Base-by-base conservation (phyloP, 2,329 filamentous ascomycete species). In the Arthrobotrys entomopaga region DNA sequence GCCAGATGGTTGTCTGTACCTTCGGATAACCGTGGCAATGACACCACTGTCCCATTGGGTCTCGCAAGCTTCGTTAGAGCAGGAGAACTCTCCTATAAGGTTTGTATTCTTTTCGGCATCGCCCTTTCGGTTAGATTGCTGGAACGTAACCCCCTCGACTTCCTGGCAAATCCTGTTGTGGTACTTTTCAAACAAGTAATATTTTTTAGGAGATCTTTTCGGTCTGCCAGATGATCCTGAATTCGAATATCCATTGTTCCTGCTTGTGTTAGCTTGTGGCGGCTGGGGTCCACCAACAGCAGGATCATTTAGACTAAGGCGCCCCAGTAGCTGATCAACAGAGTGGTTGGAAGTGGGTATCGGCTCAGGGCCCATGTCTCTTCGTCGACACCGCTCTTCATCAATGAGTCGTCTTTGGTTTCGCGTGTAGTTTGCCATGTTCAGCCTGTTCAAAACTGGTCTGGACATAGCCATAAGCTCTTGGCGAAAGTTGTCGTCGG, bases 391-490 rank as follows among this genome's bases (percentile, higher is more conserved):
- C 42, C 60, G 48, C 46, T 65, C 67, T 20, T 57, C 48, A n/a
- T 72, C 48, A n/a, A 72, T 72, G 6, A 65, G 24, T 8, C 24
- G 48, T n/a, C 61, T 53, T 22, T 72, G 60, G 5, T 13, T 10
- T 38, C 34, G 24, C 7, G 60, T 53, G 15, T 56, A 72, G 19
- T 13, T 43, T 7, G 24, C 42, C 10, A 72, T 49, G 3, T 61
- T 42, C 2, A 72, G 26, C 11, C 24, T 19, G 40, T 72, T 65
- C 15, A 72, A 43, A 3, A 11, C 20, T 2, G 34, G 15, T n/a
- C 29, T 61, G 15, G 42, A 13, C 67, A 72, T 65, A 1, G 7
- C 16, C 16, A 20, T 20, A 19, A 72, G 58, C 26, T 52, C 24
- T 53, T 49, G 53, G 22, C 63, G 60, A 49, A 72, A 72, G 13